phyloP scores from a whole-genome alignment of 345 rosid species.

The Brassica nigra region DNA sequence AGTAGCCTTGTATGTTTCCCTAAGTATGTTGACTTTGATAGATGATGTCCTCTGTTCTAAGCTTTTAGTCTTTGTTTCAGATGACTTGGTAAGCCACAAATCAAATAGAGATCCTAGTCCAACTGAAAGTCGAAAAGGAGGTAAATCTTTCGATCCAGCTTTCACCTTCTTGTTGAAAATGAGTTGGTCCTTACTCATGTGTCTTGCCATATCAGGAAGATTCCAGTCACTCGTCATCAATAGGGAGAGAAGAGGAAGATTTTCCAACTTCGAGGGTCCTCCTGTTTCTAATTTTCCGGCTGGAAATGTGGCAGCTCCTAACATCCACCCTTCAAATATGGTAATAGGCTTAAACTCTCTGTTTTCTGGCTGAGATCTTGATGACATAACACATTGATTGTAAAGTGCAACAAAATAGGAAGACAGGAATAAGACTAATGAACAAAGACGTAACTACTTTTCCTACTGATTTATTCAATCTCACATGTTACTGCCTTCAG shows the following conservation, averaged over 20 bases:
- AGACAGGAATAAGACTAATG: not conserved
- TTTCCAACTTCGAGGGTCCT: slow-evolving; percentile 58
- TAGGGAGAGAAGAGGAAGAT: slow-evolving; percentile 79
- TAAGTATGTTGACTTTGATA: slow-evolving; percentile 6
- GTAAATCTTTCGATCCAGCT: slow-evolving; percentile 43
- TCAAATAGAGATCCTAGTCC: slow-evolving; percentile 55
- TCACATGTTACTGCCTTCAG: not conserved
- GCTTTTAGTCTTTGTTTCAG: slow-evolving; percentile 47
- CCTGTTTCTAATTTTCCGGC: slow-evolving; percentile 42
- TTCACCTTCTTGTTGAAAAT: slow-evolving; percentile 19
- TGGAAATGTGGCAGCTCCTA: slow-evolving; percentile 48
- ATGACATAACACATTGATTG: slow-evolving; percentile 3
- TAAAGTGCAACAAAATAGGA: slow-evolving; percentile 19
- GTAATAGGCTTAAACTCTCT: slow-evolving; percentile 39
- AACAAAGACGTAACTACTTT: not conserved
- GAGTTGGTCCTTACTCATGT: slow-evolving; percentile 24
- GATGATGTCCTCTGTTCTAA: slow-evolving; percentile 22
- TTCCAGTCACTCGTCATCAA: slow-evolving; percentile 60
- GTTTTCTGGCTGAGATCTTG: slow-evolving; percentile 14
- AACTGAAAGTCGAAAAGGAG: slow-evolving; percentile 66
- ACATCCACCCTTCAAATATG: slow-evolving; percentile 52
- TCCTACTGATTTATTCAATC: not conserved
- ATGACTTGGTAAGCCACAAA: slow-evolving; percentile 59
- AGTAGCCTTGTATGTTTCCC: not conserved
- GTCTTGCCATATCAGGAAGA: slow-evolving; percentile 54